Percentiles rank a stretch among this genome's conserved stretches.
phyloP scores from a whole-genome alignment of 495 filamentous ascomycete species.

The Aspergillus incahuasiensis region DNA sequence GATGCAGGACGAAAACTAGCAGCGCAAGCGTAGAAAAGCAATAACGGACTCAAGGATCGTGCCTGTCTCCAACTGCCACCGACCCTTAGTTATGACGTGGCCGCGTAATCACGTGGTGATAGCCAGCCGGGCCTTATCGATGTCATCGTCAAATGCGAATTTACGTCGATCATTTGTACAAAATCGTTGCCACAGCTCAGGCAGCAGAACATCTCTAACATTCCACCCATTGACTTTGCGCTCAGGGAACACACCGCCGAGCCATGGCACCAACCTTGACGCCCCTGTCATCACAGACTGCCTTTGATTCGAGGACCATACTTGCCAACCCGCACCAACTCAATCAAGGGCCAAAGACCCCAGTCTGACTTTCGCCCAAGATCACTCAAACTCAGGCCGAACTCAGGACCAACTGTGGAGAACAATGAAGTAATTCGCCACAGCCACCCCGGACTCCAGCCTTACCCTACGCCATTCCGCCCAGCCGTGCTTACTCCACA shows the following conservation, averaged over 20 bases:
- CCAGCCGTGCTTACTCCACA: background rate
- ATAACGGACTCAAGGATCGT: background rate
- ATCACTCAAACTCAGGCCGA: background rate
- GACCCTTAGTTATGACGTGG: background rate
- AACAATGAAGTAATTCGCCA: background rate
- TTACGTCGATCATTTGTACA: background rate
- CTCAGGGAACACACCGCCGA: background rate
- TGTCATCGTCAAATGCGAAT: background rate
- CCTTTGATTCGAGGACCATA: background rate
- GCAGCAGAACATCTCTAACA: background rate
- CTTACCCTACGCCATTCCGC: background rate
- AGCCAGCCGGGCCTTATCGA: background rate
- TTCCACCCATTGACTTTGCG: background rate
- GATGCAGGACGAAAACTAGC: background rate
- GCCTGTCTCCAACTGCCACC: background rate
- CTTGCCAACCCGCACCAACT: background rate
- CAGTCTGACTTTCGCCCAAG: background rate
- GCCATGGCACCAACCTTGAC: background rate
- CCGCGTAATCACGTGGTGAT: background rate
- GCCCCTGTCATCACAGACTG: background rate
- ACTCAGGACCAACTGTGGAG: background rate
- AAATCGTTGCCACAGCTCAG: background rate
- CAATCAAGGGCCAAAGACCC: background rate
- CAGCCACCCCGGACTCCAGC: background rate
- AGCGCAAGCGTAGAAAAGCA: background rate